Conservation (phyloP, 2,329 filamentous ascomycete genomes). For the Fusarium algeriense region DNA sequence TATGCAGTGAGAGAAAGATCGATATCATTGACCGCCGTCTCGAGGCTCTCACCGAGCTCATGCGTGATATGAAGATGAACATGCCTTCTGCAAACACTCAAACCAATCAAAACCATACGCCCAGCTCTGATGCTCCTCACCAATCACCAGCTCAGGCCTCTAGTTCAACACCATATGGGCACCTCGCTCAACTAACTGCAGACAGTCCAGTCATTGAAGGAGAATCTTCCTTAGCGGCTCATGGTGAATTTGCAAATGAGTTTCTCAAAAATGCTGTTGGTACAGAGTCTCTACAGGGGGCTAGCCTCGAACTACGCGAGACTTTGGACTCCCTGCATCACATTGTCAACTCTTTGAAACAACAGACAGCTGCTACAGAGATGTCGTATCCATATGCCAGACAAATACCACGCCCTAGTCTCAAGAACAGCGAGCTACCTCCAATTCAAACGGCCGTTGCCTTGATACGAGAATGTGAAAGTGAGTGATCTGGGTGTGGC, state of each 20-base stretch:
- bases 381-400: slow-evolving; percentile 44
- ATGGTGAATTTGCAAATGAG: slow-evolving; percentile 61
- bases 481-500: slow-evolving; percentile 21
- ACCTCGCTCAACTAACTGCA: slow-evolving; percentile 33
- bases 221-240: slow-evolving; percentile 60
- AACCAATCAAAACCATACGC: slow-evolving; percentile 24
- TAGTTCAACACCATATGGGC: slow-evolving; percentile 34
- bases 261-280: slow-evolving; percentile 56
- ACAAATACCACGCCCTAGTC: slow-evolving; percentile 32
- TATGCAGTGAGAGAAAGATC: slow-evolving; percentile 54
- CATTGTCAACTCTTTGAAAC: slow-evolving; percentile 44
- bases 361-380: slow-evolving; percentile 42
- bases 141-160: slow-evolving; percentile 30
- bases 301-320: slow-evolving; percentile 51
- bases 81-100: slow-evolving; percentile 31
- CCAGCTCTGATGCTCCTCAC: slow-evolving; percentile 24
- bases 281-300: slow-evolving; percentile 44
- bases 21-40: slow-evolving; percentile 54
- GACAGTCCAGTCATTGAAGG: slow-evolving; percentile 56
- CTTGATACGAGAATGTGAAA: slow-evolving; percentile 38
- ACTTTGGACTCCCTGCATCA: slow-evolving; percentile 52
- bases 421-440: slow-evolving; percentile 39
- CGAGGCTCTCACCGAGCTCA: slow-evolving; percentile 50
- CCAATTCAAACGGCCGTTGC: slow-evolving; percentile 43
- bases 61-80: slow-evolving; percentile 51